phyloP scores from a whole-genome alignment of 768 basidiomycete species.

The Epithele typhae region DNA sequence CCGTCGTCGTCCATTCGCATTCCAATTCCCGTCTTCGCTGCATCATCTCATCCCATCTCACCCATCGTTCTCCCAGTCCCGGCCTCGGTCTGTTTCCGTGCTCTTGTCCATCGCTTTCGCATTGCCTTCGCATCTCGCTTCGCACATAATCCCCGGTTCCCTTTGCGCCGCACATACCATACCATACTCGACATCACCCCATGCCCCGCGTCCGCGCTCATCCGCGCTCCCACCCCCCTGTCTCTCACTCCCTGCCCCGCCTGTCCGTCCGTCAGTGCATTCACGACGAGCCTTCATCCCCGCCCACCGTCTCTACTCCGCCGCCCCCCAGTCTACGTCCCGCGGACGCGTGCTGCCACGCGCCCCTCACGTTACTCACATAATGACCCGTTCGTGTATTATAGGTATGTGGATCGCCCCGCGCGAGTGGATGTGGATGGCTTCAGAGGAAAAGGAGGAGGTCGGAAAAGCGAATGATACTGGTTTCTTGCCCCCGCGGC shows the following conservation, averaged over 20 bases:
- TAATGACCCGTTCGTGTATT: not conserved
- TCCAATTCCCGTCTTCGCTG: not conserved
- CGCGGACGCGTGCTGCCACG: not conserved
- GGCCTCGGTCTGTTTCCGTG: not conserved
- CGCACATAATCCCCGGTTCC: slow-evolving; percentile 13
- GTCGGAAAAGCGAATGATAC: too few relatives aligned
- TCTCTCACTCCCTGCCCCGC: not conserved
- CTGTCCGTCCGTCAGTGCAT: not conserved
- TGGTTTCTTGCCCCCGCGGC: too few relatives aligned
- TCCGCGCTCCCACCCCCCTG: not conserved
- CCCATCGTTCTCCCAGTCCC: not conserved
- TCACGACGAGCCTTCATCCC: not conserved
- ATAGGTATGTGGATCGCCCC: too few relatives aligned
- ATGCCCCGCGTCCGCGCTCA: too few relatives aligned
- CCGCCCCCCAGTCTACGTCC: not conserved
- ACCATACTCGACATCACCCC: not conserved
- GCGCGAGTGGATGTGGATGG: too few relatives aligned
- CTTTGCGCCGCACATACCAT: slow-evolving; percentile 10
- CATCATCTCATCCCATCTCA: not conserved
- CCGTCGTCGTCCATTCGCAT: not conserved
- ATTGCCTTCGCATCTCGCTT: slow-evolving; percentile 4
- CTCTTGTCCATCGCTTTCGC: slow-evolving; percentile 9
- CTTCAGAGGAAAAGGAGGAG: too few relatives aligned
- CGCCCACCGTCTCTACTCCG: not conserved
- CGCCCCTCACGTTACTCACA: not conserved